These are phyloP conservation scores for Orbilia oligospora DNA, from an alignment of 2,329 filamentous ascomycete species.

Conservation along the genomic window DNA sequence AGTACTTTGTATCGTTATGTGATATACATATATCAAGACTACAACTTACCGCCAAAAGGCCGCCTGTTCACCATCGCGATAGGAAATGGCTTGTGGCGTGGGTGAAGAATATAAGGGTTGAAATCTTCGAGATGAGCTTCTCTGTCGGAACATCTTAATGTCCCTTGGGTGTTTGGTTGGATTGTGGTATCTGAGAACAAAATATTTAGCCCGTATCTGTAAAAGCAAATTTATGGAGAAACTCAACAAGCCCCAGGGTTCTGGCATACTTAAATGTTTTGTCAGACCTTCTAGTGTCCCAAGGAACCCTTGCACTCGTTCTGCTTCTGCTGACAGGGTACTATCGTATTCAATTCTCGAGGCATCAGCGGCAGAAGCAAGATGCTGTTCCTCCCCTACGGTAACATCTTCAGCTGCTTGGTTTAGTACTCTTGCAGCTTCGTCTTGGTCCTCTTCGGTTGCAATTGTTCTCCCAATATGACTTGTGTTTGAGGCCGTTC, in stretches of 20 bases:
- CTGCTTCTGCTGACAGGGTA: constrained; percentile 44
- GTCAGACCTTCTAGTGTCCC: constrained; percentile 42
- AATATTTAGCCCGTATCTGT: not conserved
- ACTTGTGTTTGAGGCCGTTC: constrained; percentile 25
- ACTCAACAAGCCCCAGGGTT: not conserved
- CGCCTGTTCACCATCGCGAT: constrained; percentile 80
- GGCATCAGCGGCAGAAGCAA: constrained; percentile 35
- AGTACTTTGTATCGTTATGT: not conserved
- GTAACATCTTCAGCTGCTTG: not conserved
- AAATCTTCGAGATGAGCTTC: constrained; percentile 73
- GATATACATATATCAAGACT: not conserved
- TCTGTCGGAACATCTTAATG: constrained; percentile 70
- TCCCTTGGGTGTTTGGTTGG: constrained; percentile 69
- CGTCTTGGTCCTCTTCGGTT: constrained; percentile 54
- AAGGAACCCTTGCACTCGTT: constrained; percentile 29
- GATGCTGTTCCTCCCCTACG: not conserved
- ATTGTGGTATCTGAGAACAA: constrained; percentile 70
- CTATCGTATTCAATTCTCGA: constrained; percentile 47
- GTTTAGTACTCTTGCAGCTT: constrained; percentile 33
- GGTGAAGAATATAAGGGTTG: constrained; percentile 76
- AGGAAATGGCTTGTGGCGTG: constrained; percentile 73
- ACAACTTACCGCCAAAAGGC: constrained; percentile 68
- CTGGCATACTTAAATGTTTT: constrained; percentile 49
- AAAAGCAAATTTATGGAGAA: not conserved
- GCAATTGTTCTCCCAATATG: constrained; percentile 47